phyloP scores from a whole-genome alignment of 768 basidiomycete species.

The Collybiopsis luxurians region DNA sequence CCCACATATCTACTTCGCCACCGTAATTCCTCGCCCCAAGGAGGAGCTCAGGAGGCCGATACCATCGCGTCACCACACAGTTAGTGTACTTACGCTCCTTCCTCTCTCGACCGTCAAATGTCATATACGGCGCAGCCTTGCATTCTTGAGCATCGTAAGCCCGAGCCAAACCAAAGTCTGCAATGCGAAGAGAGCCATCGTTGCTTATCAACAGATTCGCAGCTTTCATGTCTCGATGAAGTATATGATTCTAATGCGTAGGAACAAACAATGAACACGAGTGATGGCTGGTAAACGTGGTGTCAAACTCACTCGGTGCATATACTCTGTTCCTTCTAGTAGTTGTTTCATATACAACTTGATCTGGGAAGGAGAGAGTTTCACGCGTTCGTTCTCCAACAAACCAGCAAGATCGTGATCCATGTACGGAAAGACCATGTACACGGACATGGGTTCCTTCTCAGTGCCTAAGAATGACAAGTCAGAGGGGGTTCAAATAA shows the following conservation, averaged over 20 bases:
- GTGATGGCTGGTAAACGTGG: conserved; percentile 1
- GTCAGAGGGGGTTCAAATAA: neutral
- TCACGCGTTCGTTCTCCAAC: conserved; percentile 87
- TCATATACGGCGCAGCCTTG: neutral
- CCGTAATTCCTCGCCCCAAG: conserved; percentile 89
- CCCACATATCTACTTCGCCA: conserved; percentile 96
- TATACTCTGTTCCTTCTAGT: conserved; percentile 93
- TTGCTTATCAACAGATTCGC: conserved; percentile 95
- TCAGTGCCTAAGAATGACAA: conserved; percentile 46
- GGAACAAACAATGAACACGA: conserved; percentile 11
- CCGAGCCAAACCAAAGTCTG: conserved; percentile 95
- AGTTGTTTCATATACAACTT: conserved; percentile 97
- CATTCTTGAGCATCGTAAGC: conserved; percentile 53
- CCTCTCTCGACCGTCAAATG: conserved; percentile 14
- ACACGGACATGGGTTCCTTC: conserved; percentile 78
- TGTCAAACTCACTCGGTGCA: conserved; percentile 75
- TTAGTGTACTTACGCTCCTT: conserved; percentile 83
- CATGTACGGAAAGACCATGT: conserved; percentile 99
- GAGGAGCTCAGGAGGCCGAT: conserved; percentile 89
- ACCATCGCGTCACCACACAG: conserved; percentile 94
- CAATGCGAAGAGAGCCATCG: conserved; percentile 77
- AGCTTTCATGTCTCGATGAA: conserved; percentile 99
- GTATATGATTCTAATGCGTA: conserved; percentile 76
- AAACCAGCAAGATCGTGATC: conserved; percentile 97
- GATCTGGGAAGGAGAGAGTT: conserved; percentile 79